These are phyloP conservation scores for Chalara sp. DNA, from an alignment of 2,329 filamentous ascomycete genomes.

Conservation along the genomic window DNA sequence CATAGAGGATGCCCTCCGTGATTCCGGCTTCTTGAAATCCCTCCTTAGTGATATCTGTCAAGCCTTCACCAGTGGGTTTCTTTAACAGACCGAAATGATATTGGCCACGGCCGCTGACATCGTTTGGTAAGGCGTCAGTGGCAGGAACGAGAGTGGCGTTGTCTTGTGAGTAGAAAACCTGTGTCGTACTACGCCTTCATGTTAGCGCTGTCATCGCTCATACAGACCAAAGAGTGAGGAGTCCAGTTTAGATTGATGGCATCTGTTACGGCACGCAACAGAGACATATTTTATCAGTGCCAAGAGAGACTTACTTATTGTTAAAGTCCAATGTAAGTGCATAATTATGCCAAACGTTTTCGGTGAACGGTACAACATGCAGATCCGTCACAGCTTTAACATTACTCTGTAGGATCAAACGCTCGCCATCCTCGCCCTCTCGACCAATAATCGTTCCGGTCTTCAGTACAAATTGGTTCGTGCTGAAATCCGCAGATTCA, in stretches of 20 bases:
- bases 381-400: conserved; percentile 41
- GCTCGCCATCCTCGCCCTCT: conserved; percentile 30
- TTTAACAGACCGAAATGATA: conserved; percentile 58
- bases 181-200: conserved; percentile 37
- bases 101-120: conserved; percentile 51
- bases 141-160: conserved; percentile 37
- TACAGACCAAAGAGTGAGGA: too few species aligned
- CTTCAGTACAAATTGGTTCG: conserved; percentile 48
- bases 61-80: conserved; percentile 40
- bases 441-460: conserved; percentile 44
- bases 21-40: conserved; percentile 42
- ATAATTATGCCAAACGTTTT: conserved; percentile 54
- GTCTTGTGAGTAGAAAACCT: conserved; percentile 50
- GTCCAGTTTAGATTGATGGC: not conserved
- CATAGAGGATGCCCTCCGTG: conserved; percentile 45
- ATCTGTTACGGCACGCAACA: not conserved
- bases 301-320: conserved; percentile 35
- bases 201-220: too few species aligned
- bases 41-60: conserved; percentile 39
- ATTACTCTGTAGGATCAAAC: conserved; percentile 40
- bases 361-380: conserved; percentile 44
- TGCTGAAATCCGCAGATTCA: conserved; percentile 39
- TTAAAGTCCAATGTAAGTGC: conserved; percentile 50
- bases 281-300: not conserved
- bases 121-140: conserved; percentile 39